These are phyloP conservation scores for Dothidotthia symphoricarpi DNA, from an alignment of 2,329 filamentous ascomycete species.

Conservation along the genomic window DNA sequence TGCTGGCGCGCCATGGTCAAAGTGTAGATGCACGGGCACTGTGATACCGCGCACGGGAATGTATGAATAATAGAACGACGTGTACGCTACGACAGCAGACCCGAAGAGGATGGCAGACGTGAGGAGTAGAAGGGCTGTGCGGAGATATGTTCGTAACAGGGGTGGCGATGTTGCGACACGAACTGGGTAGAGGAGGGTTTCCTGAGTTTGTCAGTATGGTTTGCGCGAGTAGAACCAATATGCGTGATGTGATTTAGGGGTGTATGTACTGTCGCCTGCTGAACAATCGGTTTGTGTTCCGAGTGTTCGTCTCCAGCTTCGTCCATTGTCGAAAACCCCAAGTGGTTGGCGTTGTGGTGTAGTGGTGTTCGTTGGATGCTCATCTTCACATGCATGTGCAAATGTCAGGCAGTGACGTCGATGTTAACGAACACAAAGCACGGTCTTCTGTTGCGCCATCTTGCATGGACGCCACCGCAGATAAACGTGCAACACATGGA, in stretches of 20 bases:
- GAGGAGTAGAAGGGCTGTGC: constrained; percentile 54
- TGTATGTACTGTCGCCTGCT: constrained; percentile 21
- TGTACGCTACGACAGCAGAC: constrained; percentile 61
- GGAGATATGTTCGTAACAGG: constrained; percentile 64
- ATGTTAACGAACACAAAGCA: constrained; percentile 20
- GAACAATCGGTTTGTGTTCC: constrained; percentile 14
- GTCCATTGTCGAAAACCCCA: constrained; percentile 18
- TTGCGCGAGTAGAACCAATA: neutral
- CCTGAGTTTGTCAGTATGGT: constrained; percentile 42
- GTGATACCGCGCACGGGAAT: constrained; percentile 64
- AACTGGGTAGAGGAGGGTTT: constrained; percentile 54
- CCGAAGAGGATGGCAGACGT: constrained; percentile 57
- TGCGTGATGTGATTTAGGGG: too few species aligned
- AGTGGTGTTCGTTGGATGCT: constrained; percentile 8
- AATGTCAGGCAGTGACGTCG: constrained; percentile 28
- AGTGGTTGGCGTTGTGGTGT: constrained; percentile 1
- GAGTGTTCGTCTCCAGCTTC: constrained; percentile 20
- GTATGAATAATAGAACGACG: constrained; percentile 66
- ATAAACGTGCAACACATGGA: too few species aligned
- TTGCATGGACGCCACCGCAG: constrained; percentile 17
- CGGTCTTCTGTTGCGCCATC: constrained; percentile 10
- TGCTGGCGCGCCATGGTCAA: constrained; percentile 44
- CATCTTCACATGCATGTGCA: constrained; percentile 26
- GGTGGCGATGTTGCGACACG: constrained; percentile 58
- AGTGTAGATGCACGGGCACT: constrained; percentile 65